Conservation (phyloP, 202 grass and related monocot genomes). For the Zoysia matrella region DNA sequence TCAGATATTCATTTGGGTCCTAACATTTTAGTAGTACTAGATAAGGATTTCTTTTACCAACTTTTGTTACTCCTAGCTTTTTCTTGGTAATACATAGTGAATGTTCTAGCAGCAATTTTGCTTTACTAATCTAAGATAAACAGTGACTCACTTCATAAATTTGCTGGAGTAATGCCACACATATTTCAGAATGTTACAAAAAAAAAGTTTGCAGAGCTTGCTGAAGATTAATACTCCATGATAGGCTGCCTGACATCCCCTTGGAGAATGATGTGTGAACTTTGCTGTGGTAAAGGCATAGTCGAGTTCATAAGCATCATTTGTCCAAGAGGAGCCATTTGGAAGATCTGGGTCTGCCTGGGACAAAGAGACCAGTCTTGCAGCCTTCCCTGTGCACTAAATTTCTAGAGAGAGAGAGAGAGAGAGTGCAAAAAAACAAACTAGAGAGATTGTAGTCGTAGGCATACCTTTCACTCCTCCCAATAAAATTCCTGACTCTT, state of each 20-base stretch:
- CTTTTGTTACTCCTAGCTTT: too few species aligned
- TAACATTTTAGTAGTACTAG: too few species aligned
- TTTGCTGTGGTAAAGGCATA: conserved; percentile 2
- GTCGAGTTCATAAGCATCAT: conserved; percentile 22
- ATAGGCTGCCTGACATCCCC: neutral
- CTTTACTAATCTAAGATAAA: neutral
- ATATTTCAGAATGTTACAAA: too few species aligned
- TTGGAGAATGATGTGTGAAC: neutral
- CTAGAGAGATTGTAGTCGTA: conserved; percentile 23
- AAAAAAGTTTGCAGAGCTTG: too few species aligned
- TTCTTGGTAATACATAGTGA: neutral
- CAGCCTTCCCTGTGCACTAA: conserved; percentile 54
- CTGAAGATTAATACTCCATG: neutral
- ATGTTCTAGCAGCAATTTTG: neutral
- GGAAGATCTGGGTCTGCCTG: too few species aligned
- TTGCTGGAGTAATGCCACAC: too few species aligned
- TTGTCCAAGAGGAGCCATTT: neutral
- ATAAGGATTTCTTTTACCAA: neutral
- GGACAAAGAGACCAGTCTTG: conserved; percentile 44
- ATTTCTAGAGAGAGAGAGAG: conserved; percentile 37
- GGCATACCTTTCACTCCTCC: conserved; percentile 75
- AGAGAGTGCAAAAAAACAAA: conserved; percentile 31
- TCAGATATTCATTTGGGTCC: too few species aligned
- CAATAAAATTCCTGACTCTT: conserved; percentile 68
- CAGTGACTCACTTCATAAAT: too few species aligned